These are phyloP conservation scores for Coemansia guatemalensis DNA, from an alignment of 192 early-diverging fungal genomes.

Conservation along the genomic window DNA sequence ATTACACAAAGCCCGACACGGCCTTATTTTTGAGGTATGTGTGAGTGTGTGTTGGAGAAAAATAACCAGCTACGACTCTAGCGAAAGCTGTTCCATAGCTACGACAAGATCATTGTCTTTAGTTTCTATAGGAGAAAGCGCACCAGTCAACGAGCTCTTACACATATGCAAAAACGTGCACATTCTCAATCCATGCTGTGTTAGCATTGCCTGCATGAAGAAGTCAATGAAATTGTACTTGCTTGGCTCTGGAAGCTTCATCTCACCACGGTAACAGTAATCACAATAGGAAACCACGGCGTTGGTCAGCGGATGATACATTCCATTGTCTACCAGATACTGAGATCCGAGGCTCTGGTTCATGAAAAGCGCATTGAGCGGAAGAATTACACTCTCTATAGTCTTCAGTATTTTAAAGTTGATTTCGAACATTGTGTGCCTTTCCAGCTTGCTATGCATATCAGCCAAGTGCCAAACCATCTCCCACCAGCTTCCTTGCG, in stretches of 20 bases:
- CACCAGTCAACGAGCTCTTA: slow-evolving; percentile 14
- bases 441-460: slow-evolving; percentile 28
- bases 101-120: slow-evolving; percentile 24
- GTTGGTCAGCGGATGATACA: slow-evolving; percentile 28
- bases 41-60: too few species aligned
- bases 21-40: too few species aligned
- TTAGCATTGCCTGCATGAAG: slow-evolving; percentile 44
- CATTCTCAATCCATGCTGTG: slow-evolving; percentile 31
- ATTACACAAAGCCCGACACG: too few species aligned
- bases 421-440: slow-evolving; percentile 38
- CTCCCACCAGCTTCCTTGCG: slow-evolving; percentile 38
- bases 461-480: slow-evolving; percentile 41
- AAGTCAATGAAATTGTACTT: slow-evolving; percentile 35
- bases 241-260: not conserved
- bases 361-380: slow-evolving; percentile 38
- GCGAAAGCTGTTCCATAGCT: slow-evolving; percentile 22
- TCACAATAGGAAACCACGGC: slow-evolving; percentile 23
- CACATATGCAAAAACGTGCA: slow-evolving; percentile 27
- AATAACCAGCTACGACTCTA: not conserved
- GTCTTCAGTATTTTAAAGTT: slow-evolving; percentile 44
- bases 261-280: slow-evolving; percentile 1
- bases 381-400: slow-evolving; percentile 36
- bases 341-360: slow-evolving; percentile 10
- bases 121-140: not conserved
- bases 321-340: slow-evolving; percentile 14